Evolutionary conservation across 2,329 filamentous ascomycete genomes (phyloP), one percentile per base, ranked within the genome.

Genomic region (Eurotiales sp.): DNA sequence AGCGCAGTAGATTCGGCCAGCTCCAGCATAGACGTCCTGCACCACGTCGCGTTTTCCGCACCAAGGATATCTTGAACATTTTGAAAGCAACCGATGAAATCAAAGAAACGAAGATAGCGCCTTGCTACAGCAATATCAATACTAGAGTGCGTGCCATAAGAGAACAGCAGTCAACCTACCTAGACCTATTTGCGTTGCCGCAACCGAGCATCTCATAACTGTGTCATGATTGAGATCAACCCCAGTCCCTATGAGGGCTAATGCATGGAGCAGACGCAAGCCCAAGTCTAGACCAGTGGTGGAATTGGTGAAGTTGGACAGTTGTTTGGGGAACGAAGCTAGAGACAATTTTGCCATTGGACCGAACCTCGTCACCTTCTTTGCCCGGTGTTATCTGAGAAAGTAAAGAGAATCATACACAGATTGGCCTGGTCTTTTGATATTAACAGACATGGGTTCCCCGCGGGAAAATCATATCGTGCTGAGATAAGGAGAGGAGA

Each of bases 261-360:
- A 47, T 5, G 52, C 52, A 43, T 60, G 57, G 47, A 58, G 6
- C 23, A 60, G 44, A 19, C 58, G 58, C 25, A 60, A 56, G 29
- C 54, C 55, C 46, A 59, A 55, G 43, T 60, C 58, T 34, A 60
- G 52, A 21, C 58, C 57, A 2, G 52, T 51, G 8, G 52, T 54
- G 17, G 54, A 57, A 46, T 51, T 59, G 48, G 58, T 60, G 48
- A 60, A 59, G 25, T 57, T 59, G 54, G 51, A 47, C 22, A 58
- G 46, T 56, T 59, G 48, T 41, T 55, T 58, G 27, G 52, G 21
- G 44, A 55, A 47, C 29, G 58, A 55, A 25, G 36, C 43, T 43
- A 19, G 41, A 22, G 27, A 40, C 37, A 50, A 14, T 36, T 42
- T 36, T 29, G 45, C 22, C 45, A 47, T 47, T 29, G 32, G 22